These are phyloP conservation scores for Teunomyces funiuensis DNA, from an alignment of 805 yeast species.

Conservation along the genomic window DNA sequence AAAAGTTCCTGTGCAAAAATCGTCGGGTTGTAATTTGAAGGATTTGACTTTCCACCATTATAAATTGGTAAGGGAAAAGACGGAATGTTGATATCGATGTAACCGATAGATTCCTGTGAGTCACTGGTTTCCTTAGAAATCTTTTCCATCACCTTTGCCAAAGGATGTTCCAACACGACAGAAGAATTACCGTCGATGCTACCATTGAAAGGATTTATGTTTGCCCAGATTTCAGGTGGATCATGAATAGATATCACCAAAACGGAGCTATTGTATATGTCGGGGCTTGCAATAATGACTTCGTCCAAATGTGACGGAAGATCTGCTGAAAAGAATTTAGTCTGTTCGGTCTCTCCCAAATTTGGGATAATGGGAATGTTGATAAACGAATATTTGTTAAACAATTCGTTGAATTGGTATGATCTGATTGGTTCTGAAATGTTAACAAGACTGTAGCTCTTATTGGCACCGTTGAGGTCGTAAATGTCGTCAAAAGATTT, in stretches of 20 bases:
- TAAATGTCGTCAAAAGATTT: constrained; percentile 39
- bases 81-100: constrained; percentile 83
- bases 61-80: constrained; percentile 42
- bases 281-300: constrained; percentile 69
- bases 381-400: constrained; percentile 57
- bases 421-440: constrained; percentile 76
- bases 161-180: constrained; percentile 71
- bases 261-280: constrained; percentile 61
- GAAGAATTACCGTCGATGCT: constrained; percentile 70
- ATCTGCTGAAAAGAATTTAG: constrained; percentile 35
- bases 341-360: constrained; percentile 1
- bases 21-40: constrained; percentile 52
- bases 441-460: constrained; percentile 39
- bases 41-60: constrained; percentile 12
- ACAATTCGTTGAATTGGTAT: constrained; percentile 61
- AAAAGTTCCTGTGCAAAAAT: constrained; percentile 75
- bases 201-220: constrained; percentile 77
- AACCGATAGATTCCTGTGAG: constrained; percentile 52
- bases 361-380: constrained; percentile 59
- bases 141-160: constrained; percentile 57
- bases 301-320: constrained; percentile 55
- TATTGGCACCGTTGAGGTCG: constrained; percentile 30
- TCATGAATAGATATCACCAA: constrained; percentile 79
- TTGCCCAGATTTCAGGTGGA: constrained; percentile 91
- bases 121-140: constrained; percentile 40